Base-by-base conservation (phyloP, 2,329 filamentous ascomycete species). In the Metarhizium album region DNA sequence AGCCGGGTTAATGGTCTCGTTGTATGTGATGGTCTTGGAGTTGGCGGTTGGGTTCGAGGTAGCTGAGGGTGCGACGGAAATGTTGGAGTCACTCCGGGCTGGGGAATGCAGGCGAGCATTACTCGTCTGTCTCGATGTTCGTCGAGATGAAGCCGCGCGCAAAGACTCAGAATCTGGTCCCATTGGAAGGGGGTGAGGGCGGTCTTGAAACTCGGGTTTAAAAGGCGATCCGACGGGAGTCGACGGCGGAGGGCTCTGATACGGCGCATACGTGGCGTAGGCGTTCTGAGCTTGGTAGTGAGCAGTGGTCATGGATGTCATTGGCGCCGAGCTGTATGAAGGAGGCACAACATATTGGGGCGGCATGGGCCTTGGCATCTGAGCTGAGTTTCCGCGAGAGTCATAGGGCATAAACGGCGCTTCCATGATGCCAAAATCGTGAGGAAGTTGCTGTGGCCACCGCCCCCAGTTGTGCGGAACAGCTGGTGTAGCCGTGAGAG, bases 391-490 rank as follows among this genome's bases (percentile, higher is more conserved):
- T 11, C 65, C 54, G 54, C 72, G 69, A 8, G 72, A 66, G 58
- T 78, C 73, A 63, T 77, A 81, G 7, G 70, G 67, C 56, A 79
- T 66, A 56, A 78, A 67, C 23, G 64, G 65, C 24, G 67, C 58
- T 46, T 75, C 73, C 69, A 79, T 73, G 62, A 76, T 70, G 53
- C 61, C 54, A 58, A 76, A 79, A 37, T 75, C 73, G 46, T 64
- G 58, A 14, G 65, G 67, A 43, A 77, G 70, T 42, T 78, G 75
- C 53, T 74, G 64, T 56, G 72, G 65, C 74, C 76, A 80, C 57
- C 75, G 75, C 59, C 70, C 73, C 80, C 79, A 83, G 66, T 65
- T 68, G 49, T 71, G 67, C 56, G 68, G 60, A 45, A 67, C 67
- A 53, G 71, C 64, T 50, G 71, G 62, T 59, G 74, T 70, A 60